Base-by-base conservation (phyloP, 768 basidiomycete genomes). In the Lactarius trivialis region DNA sequence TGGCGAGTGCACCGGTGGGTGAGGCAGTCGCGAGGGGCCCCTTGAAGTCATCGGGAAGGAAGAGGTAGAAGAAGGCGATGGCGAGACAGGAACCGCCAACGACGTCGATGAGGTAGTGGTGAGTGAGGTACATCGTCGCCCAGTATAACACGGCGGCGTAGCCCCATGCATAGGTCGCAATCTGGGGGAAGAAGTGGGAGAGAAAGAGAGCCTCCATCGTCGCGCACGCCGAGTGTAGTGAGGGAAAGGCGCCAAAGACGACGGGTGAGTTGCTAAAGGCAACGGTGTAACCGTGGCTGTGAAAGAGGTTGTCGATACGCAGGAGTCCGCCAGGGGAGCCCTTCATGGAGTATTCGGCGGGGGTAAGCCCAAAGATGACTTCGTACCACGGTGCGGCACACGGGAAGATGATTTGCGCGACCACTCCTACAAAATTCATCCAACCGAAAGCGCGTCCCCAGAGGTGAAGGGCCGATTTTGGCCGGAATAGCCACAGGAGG, bases 341-440 rank as follows among this genome's bases (percentile, higher is more conserved):
- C 51, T 84, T 85, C 82, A 96, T 94, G 53, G 77, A 77, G 77
- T 98, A 98, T 69, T 93, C 84, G 34, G 97, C 97, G 0, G 97
- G 97, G 0, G 92, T 96, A 39, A 98, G 85, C 1, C 97, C 97
- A 71, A 98, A 88, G 67, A 97, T 92, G 68, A 98, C 82, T 71
- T 98, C 96, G 74, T 98, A 99, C 97, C 97, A 89, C 6, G 97
- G 97, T 1, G 97, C 88, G 1, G 96, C 86, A 70, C 94, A 97
- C 0, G 96, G 97, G 60, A 98, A 81, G 37, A 91, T 70, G 70
- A 97, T 86, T 72, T 98, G 96, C 60, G 85, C 81, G 69, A 94
- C 73, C 36, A 98, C 97, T 1, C 94, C 96, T 12, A 81, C 75
- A 58, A 95, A 78, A 75, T 93, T 98, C 84, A 98, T 85, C 75